phyloP scores from a whole-genome alignment of 2,329 filamentous ascomycete genomes.

The Paraphaeosphaeria sporulosa region DNA sequence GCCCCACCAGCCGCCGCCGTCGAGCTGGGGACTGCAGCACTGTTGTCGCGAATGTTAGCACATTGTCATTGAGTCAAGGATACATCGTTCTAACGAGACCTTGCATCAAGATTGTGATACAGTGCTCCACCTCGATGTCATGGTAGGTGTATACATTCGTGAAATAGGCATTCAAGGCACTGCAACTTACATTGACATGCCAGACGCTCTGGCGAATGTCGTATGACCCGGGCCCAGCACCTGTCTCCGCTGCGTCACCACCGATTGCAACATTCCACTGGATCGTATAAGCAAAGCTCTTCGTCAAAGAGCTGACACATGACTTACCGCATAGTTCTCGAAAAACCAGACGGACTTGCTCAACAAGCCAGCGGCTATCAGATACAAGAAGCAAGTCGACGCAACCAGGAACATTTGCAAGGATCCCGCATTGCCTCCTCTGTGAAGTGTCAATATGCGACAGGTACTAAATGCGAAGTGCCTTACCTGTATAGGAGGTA shows the following conservation, averaged over 20 bases:
- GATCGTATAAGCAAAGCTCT: background rate
- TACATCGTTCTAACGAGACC: no score
- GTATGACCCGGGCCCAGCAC: constrained; percentile 76
- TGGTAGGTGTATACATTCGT: no score
- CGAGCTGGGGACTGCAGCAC: constrained; percentile 77
- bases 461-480: background rate
- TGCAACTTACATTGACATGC: constrained; percentile 69
- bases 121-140: no score
- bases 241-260: constrained; percentile 68
- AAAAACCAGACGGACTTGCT: constrained; percentile 79
- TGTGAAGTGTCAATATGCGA: constrained; percentile 25
- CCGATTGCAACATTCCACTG: constrained; percentile 69
- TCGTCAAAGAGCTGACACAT: background rate
- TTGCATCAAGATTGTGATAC: no score
- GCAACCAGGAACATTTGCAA: constrained; percentile 79
- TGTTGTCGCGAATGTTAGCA: background rate
- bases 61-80: background rate
- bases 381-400: constrained; percentile 83
- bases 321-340: constrained; percentile 62
- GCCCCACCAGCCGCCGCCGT: constrained; percentile 82
- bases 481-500: constrained; percentile 74
- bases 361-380: constrained; percentile 83
- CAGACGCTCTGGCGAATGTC: constrained; percentile 80
- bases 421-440: constrained; percentile 65
- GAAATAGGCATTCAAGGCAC: background rate